Evolutionary conservation across 176 grass and related monocot genomes (phyloP), one percentile per base, ranked within the genome.

Genomic region (Stipa capillata): DNA sequence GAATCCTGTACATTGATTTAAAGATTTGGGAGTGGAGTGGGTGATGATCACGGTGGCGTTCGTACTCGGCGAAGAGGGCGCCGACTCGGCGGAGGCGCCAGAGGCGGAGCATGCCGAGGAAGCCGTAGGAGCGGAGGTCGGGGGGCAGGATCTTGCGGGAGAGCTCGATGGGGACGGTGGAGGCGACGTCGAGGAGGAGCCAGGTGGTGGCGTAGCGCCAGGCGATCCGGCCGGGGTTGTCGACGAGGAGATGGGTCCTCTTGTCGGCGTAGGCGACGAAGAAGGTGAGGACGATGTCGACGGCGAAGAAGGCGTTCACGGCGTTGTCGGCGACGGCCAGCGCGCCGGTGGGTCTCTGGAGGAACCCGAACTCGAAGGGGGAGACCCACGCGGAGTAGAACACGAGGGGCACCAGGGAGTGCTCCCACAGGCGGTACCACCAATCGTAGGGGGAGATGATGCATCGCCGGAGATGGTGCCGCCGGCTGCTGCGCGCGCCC

Each of bases 221-320:
- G 0, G 94, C 91, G 78, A 94, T 97, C 74, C 12, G 54, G 10
- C 48, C 71, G 1, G 79, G 94, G 37, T 97, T 63, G 68, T 97
- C 91, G 33, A 88, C 41, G 18, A 97, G 78, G 14, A 94, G 84
- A 57, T 69, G 55, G 4, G 91, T 89, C n/a, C 52, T 39, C 0
- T 27, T 45, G 77, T 97, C 82, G 0, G 64, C 34, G 82, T 79
- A 94, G 8, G 94, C 91, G 0, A 97, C 82, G 69, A 94, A 97
- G 84, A 94, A 97, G 32, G 94, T 92, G 73, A 97, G 84, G 25
- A 65, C 44, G 82, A 97, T 92, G 72, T 97, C 94, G 12, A 82
- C 72, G 45, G 84, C 86, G 75, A 97, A 97, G 34, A 87, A 87
- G 49, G 41, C 78, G 66, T 97, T 77, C 14, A 94, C 78, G 62